phyloP scores from a whole-genome alignment of 2,329 filamentous ascomycete genomes.

The Ceratocystis cacaofunesta region DNA sequence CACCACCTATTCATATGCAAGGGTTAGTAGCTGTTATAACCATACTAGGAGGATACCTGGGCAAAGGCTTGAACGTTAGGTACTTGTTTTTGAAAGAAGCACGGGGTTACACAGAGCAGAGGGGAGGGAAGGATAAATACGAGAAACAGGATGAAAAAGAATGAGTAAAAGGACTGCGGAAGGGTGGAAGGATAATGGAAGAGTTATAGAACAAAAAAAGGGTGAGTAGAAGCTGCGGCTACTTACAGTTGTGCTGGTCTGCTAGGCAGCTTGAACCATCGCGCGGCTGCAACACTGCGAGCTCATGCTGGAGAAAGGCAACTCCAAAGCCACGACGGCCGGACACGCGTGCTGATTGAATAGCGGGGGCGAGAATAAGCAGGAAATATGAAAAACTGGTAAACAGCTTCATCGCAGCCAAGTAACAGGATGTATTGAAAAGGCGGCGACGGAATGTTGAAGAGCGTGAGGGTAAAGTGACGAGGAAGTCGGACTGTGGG shows the following conservation, averaged over 20 bases:
- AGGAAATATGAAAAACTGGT: background rate
- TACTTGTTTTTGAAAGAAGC: background rate
- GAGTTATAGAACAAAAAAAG: background rate
- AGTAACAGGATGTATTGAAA: background rate
- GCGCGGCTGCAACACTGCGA: constrained; percentile 4
- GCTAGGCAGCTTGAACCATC: background rate
- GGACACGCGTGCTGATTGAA: background rate
- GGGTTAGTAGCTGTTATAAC: background rate
- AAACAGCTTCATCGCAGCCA: background rate
- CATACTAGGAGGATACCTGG: no score
- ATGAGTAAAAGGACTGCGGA: background rate
- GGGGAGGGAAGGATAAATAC: background rate
- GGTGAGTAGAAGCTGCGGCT: background rate
- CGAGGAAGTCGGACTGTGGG: background rate
- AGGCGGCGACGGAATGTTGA: background rate
- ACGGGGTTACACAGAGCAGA: background rate
- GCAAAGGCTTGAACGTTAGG: background rate
- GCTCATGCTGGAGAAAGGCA: background rate
- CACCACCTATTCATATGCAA: constrained; percentile 26
- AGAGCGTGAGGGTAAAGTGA: background rate
- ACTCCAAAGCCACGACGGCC: constrained; percentile 4
- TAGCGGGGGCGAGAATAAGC: background rate
- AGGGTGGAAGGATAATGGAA: background rate
- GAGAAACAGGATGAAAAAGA: background rate
- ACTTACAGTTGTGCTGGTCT: constrained; percentile 9